A percentile compares a stretch with the other conserved stretches of the same genome.
phyloP scores from a whole-genome alignment of 2,329 filamentous ascomycete species.

The Cercospora brassicicola region DNA sequence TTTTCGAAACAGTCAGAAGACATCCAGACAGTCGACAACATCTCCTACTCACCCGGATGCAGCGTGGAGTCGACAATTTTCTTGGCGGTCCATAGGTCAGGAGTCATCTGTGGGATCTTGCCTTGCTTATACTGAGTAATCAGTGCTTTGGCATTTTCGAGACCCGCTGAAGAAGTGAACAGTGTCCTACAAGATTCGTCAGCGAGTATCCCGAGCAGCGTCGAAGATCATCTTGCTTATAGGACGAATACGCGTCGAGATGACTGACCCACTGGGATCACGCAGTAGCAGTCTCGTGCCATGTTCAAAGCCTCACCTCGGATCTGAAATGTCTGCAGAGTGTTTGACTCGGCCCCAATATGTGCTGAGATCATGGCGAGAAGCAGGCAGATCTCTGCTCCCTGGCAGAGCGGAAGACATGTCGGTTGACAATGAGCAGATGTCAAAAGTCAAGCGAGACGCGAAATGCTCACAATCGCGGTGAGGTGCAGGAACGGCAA shows the following conservation, averaged over 20 bases:
- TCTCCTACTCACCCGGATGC: conserved; percentile 71
- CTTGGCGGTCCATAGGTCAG: conserved; percentile 91
- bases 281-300: conserved; percentile 14
- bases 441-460: not conserved
- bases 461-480: conserved; percentile 12
- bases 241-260: not conserved
- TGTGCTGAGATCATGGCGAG: conserved; percentile 86
- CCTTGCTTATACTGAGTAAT: conserved; percentile 85
- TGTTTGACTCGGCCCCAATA: conserved; percentile 95
- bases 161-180: conserved; percentile 71
- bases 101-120: conserved; percentile 75
- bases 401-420: conserved; percentile 66
- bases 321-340: conserved; percentile 85
- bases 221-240: not conserved
- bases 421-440: conserved; percentile 6
- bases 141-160: conserved; percentile 82
- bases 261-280: conserved; percentile 34
- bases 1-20: conserved; percentile 5
- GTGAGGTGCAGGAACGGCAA: not conserved
- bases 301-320: conserved; percentile 67
- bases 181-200: conserved; percentile 67
- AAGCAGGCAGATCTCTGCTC: conserved; percentile 79
- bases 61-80: conserved; percentile 95
- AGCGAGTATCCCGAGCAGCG: not conserved
- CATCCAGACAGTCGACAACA: not conserved